These are phyloP conservation scores for Dioszegia hungarica DNA, from an alignment of 768 basidiomycete genomes.

Conservation along the genomic window DNA sequence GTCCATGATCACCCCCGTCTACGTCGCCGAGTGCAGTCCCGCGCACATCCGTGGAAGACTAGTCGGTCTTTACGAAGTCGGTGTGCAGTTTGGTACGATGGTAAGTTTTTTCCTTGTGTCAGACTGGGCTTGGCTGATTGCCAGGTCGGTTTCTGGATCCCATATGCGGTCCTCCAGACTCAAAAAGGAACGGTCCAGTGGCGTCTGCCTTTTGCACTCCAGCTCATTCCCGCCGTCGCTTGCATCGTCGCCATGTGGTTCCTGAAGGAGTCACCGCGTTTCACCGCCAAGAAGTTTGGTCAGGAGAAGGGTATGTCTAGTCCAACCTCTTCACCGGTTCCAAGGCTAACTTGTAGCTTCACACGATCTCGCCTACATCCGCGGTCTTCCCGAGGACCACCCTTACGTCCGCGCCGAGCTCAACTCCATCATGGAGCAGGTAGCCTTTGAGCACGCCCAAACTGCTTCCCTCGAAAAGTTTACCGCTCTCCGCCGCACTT, in stretches of 20 bases:
- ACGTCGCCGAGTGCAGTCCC: constrained; percentile 29
- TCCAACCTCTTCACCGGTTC: background rate
- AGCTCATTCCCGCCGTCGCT: constrained; percentile 57
- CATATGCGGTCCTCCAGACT: constrained; percentile 8
- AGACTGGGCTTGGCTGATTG: constrained; percentile 5
- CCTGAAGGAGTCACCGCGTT: constrained; percentile 44
- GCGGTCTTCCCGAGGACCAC: constrained; percentile 39
- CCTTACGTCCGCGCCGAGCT: constrained; percentile 30
- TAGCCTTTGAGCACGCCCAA: background rate
- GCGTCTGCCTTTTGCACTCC: constrained; percentile 42
- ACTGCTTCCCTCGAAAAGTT: background rate
- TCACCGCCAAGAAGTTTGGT: constrained; percentile 12
- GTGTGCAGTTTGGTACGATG: constrained; percentile 25
- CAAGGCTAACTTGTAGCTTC: constrained; percentile 13
- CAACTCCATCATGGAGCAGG: constrained; percentile 7
- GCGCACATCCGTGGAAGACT: constrained; percentile 33
- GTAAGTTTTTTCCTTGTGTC: constrained; percentile 1
- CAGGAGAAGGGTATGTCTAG: constrained; percentile 11
- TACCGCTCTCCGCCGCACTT: background rate
- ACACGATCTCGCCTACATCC: constrained; percentile 37
- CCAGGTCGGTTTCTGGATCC: constrained; percentile 33
- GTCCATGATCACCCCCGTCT: constrained; percentile 28
- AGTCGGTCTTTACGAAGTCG: constrained; percentile 35
- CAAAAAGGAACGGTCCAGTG: constrained; percentile 6
- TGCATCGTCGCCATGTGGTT: constrained; percentile 50